Conservation (phyloP, 2,329 filamentous ascomycete species). For the Cladosporium sp. region DNA sequence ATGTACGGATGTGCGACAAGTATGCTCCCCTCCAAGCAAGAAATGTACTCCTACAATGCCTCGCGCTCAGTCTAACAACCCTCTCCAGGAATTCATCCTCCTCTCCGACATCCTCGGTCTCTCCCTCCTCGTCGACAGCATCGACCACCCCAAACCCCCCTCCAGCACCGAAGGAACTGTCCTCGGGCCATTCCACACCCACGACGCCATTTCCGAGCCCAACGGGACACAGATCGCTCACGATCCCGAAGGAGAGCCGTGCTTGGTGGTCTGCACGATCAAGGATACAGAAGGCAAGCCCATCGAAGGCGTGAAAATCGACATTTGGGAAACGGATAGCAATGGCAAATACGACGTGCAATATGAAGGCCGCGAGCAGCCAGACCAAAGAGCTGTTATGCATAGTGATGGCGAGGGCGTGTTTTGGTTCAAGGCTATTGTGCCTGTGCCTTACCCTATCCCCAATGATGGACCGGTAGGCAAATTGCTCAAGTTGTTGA, state of each 20-base stretch:
- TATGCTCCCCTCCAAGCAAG: slow-evolving; percentile 37
- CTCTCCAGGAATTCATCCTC: slow-evolving; percentile 63
- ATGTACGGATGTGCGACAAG: slow-evolving; percentile 67
- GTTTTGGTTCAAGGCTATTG: slow-evolving; percentile 83
- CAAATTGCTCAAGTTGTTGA: slow-evolving; percentile 58
- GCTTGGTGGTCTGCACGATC: slow-evolving; percentile 69
- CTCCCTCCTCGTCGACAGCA: slow-evolving; percentile 73
- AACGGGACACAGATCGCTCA: slow-evolving; percentile 61
- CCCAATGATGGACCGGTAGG: slow-evolving; percentile 81
- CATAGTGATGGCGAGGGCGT: slow-evolving; percentile 63
- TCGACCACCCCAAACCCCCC: slow-evolving; percentile 75
- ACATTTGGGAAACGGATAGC: slow-evolving; percentile 81
- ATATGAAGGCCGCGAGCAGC: slow-evolving; percentile 57
- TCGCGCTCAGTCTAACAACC: too few relatives aligned
- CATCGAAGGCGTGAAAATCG: slow-evolving; percentile 62
- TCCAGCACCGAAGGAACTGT: slow-evolving; percentile 71
- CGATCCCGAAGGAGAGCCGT: slow-evolving; percentile 63
- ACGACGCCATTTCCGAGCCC: slow-evolving; percentile 59
- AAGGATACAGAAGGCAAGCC: slow-evolving; percentile 60
- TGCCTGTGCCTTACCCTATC: slow-evolving; percentile 80
- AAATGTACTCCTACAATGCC: too few relatives aligned
- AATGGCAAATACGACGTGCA: slow-evolving; percentile 81
- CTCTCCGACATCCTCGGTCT: slow-evolving; percentile 75
- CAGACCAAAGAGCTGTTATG: slow-evolving; percentile 70
- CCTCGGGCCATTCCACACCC: slow-evolving; percentile 77